Conservation (phyloP, 371 early-diverging fungal genomes). For the Pancytospora epiphaga region DNA sequence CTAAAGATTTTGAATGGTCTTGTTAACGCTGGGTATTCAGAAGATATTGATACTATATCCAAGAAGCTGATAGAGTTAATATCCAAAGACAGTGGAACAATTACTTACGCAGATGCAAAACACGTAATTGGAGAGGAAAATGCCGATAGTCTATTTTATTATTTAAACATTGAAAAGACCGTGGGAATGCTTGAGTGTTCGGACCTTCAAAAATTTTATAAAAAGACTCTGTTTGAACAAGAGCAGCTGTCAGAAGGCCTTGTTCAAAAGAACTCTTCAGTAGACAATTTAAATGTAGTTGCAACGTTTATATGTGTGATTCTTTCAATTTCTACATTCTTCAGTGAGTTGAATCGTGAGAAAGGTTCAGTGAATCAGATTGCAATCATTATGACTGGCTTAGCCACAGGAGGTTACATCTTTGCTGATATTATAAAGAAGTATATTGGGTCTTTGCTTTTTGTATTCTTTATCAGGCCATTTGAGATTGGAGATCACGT, state of each 20-base stretch:
- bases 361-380: neutral
- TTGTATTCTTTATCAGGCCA: slow-evolving; percentile 50
- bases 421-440: slow-evolving; percentile 15
- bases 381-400: neutral
- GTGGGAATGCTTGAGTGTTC: slow-evolving; percentile 15
- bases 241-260: slow-evolving; percentile 26
- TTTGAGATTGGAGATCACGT: slow-evolving; percentile 56
- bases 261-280: slow-evolving; percentile 29
- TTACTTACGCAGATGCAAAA: slow-evolving; percentile 7
- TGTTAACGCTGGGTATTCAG: slow-evolving; percentile 8
- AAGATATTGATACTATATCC: slow-evolving; percentile 17
- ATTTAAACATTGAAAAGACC: slow-evolving; percentile 12
- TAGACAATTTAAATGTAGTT: slow-evolving; percentile 21
- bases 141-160: slow-evolving; percentile 26
- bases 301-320: neutral
- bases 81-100: slow-evolving; percentile 2
- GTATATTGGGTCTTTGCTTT: slow-evolving; percentile 39
- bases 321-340: neutral
- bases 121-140: slow-evolving; percentile 21
- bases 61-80: slow-evolving; percentile 18
- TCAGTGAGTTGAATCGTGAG: neutral
- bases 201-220: slow-evolving; percentile 33
- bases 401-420: slow-evolving; percentile 7
- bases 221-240: slow-evolving; percentile 31
- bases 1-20: slow-evolving; percentile 25